Conservation (phyloP, 257 asterid genomes). For the Solanum gracilifrons region DNA sequence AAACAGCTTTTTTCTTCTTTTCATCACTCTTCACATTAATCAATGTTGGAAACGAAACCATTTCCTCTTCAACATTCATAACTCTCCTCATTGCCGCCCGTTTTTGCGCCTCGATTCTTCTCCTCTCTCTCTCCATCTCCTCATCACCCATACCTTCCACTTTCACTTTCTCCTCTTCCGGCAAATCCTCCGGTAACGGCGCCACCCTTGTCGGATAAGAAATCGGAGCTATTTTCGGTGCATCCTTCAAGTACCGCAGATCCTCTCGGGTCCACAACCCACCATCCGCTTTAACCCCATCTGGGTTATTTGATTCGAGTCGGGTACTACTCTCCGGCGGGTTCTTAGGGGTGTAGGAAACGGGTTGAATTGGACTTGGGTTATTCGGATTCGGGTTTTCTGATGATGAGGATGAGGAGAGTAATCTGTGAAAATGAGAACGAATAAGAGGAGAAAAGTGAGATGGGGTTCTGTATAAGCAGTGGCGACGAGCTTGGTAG, state of each 20-base stretch:
- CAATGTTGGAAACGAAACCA: slow-evolving; percentile 64
- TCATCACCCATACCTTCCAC: slow-evolving; percentile 4
- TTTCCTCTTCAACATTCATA: slow-evolving; percentile 35
- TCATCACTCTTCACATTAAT: slow-evolving; percentile 32
- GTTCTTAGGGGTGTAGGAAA: slow-evolving; percentile 53
- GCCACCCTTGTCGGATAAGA: slow-evolving; percentile 74
- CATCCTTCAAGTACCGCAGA: slow-evolving; percentile 67
- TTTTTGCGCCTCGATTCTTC: slow-evolving; percentile 31
- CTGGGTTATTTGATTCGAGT: slow-evolving; percentile 1
- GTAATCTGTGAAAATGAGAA: slow-evolving; percentile 12
- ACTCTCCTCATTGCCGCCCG: slow-evolving; percentile 17
- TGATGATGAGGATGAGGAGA: slow-evolving; percentile 24
- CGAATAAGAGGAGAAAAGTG: slow-evolving; percentile 20
- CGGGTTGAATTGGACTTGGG: slow-evolving; percentile 43
- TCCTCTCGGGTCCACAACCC: slow-evolving; percentile 61
- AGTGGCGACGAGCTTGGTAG: slow-evolving; percentile 36
- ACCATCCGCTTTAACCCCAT: background rate
- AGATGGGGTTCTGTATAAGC: slow-evolving; percentile 21
- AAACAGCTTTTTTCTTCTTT: slow-evolving; percentile 46
- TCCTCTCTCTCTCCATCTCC: slow-evolving; percentile 59
- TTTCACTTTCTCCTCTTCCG: slow-evolving; percentile 3
- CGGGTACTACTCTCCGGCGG: slow-evolving; percentile 1
- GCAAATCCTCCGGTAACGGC: slow-evolving; percentile 76
- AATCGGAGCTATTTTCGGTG: slow-evolving; percentile 33
- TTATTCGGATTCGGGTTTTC: slow-evolving; percentile 17